Base-by-base conservation (phyloP, 1,284 basidiomycete genomes). In the Sphaerobolus stellatus region DNA sequence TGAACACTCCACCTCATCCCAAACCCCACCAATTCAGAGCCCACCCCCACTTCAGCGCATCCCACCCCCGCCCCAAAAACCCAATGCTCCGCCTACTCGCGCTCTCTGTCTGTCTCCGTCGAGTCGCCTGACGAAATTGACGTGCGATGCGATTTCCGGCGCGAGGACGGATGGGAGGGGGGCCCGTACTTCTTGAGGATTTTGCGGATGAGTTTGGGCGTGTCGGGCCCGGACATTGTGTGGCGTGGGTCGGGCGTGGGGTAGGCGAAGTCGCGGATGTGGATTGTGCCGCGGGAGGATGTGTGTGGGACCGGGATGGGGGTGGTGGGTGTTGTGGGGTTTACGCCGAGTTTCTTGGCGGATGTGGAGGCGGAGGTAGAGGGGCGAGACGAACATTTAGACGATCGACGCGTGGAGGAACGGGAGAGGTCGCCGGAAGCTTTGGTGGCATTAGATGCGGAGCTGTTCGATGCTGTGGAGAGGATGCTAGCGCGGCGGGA, bases 181-280 rank as follows among this genome's bases (percentile, higher is more conserved):
- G 56, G 49, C 16, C 45, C 52, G 25, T 54, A 43, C 16, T 48
- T 41, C 18, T 54, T 54, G 18, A 50, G 45, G 46, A 45, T 38
- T 51, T 29, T 51, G 18, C 48, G 47, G 30, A 54, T 48, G 5
- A 54, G 27, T 9, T 54, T 54, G 14, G 52, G 84, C 5, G 77
- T 80, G 52, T 81, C 71, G 1, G 75, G 65, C 3, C 84, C 84
- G 5, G 70, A 68, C 2, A 84, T 84, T 3, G 62, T 61, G 64
- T 83, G 80, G 8, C 85, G 77, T 41, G 73, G 75, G 67, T 88
- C 86, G 1, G 67, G 52, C 0, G 66, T 46, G 1, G 75, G 62
- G 63, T 77, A 88, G 5, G 76, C 86, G 63, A 79, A 88, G 64
- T 88, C 86, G 18, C 83, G 79, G 45, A 88, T 79, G 59, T 76